Evolutionary conservation across 2,329 filamentous ascomycete genomes (phyloP), one percentile per base, ranked within the genome.

Genomic region (Parasarocladium wereldwijsianum): DNA sequence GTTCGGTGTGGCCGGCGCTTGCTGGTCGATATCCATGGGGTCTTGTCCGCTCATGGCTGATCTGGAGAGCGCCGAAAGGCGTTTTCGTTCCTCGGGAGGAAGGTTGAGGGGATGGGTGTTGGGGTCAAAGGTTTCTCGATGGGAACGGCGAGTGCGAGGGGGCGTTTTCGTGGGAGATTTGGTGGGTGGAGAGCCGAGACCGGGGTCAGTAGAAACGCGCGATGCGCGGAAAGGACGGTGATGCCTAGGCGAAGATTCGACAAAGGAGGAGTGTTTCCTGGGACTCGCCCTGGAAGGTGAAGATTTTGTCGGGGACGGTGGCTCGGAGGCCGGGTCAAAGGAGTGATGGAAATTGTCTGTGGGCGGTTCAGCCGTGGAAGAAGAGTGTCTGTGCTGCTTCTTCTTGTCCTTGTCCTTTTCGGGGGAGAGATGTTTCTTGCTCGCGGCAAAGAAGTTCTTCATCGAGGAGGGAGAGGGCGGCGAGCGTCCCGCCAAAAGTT

Each of bases 81-180:
- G 74, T 52, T 81, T 79, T 46, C 84, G 31, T 65, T 93, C 77
- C 60, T 93, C 85, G 26, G 85, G 85, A 3, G 79, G 84, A 14
- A 93, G 71, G 47, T 94, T 94, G 31, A 94, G 68, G 22, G 87
- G 87, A 53, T 94, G 86, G 3, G 74, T 78, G 50, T 87, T 70
- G 39, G 64, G 64, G 49, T 82, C 75, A 46, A 62, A n/a, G n/a
- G n/a, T n/a, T n/a, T n/a, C n/a, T n/a, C n/a, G n/a, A n/a, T n/a
- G n/a, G n/a, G n/a, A n/a, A n/a, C n/a, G n/a, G n/a, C n/a, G n/a
- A n/a, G n/a, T n/a, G n/a, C n/a, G n/a, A n/a, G n/a, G n/a, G n/a
- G n/a, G n/a, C n/a, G n/a, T n/a, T n/a, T n/a, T n/a, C n/a, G n/a
- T n/a, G n/a, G n/a, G n/a, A n/a, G n/a, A n/a, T n/a, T n/a, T n/a